phyloP scores from a whole-genome alignment of 2,329 filamentous ascomycete species.

The Trichoderma endophyticum region DNA sequence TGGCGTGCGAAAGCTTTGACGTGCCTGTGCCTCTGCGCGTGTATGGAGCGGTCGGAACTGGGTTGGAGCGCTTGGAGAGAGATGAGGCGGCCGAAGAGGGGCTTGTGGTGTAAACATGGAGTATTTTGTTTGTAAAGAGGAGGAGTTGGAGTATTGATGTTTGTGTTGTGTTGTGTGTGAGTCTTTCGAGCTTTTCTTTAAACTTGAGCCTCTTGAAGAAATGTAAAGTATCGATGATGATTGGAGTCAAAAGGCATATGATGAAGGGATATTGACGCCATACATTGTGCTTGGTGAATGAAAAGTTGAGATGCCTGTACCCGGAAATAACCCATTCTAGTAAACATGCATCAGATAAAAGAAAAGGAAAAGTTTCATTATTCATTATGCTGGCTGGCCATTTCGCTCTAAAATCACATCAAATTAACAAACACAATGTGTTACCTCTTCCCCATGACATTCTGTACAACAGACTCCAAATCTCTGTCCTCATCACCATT shows the following conservation, averaged over 20 bases:
- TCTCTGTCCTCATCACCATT: background rate
- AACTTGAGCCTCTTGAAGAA: background rate
- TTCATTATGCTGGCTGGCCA: background rate
- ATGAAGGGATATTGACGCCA: background rate
- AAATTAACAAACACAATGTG: background rate
- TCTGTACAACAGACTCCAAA: background rate
- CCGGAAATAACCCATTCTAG: background rate
- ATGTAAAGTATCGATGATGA: background rate
- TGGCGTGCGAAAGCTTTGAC: conserved; percentile 87
- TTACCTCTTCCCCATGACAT: background rate
- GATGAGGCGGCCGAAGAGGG: conserved; percentile 52
- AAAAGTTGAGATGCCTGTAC: background rate
- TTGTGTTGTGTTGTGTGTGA: background rate
- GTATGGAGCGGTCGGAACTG: conserved; percentile 63
- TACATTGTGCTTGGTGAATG: background rate
- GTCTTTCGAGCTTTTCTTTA: background rate
- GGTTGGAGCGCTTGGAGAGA: conserved; percentile 54
- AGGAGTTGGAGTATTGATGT: background rate
- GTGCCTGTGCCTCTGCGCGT: conserved; percentile 80
- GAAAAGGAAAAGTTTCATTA: background rate
- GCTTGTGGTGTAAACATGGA: conserved; percentile 33
- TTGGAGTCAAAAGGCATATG: background rate
- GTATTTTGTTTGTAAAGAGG: background rate
- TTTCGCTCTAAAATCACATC: background rate
- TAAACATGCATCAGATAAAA: background rate